Evolutionary conservation across 352 stramenopile genomes (phyloP).

Genomic region (Phytopythium helicoides): DNA sequence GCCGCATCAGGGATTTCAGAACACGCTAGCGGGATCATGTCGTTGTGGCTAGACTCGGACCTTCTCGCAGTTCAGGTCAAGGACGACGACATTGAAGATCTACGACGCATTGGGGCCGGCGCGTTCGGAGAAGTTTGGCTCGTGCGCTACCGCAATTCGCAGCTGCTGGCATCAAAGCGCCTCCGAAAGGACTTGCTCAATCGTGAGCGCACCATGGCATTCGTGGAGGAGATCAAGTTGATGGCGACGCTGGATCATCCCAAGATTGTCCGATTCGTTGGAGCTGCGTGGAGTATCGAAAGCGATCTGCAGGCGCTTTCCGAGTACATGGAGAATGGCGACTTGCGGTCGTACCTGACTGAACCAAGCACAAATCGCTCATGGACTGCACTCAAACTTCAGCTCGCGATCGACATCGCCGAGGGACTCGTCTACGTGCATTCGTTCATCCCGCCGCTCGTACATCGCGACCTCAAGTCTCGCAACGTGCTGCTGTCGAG

Average conservation of each 20-base stretch:
- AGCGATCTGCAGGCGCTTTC: conserved; percentile 56
- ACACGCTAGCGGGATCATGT: conserved; percentile 7
- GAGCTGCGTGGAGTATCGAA: conserved; percentile 51
- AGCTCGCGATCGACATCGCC: conserved; percentile 41
- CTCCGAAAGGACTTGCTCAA: conserved; percentile 30
- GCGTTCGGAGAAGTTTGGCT: conserved; percentile 35
- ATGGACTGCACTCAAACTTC: conserved; percentile 34
- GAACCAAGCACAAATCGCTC: conserved; percentile 11
- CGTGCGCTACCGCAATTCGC: conserved; percentile 30
- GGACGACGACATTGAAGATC: conserved; percentile 35
- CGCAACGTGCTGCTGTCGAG: conserved; percentile 43
- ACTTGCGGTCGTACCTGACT: conserved; percentile 36
- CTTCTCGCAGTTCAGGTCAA: conserved; percentile 37
- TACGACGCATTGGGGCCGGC: conserved; percentile 30
- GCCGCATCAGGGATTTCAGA: not conserved
- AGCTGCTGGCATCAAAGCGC: conserved; percentile 38
- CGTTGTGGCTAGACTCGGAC: conserved; percentile 33
- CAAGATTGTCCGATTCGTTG: conserved; percentile 44
- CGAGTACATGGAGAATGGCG: conserved; percentile 61
- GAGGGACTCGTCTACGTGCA: conserved; percentile 61
- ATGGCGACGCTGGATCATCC: conserved; percentile 40
- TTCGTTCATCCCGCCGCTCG: conserved; percentile 38
- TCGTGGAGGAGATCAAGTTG: conserved; percentile 59
- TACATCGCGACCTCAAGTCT: conserved; percentile 57
- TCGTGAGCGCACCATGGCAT: conserved; percentile 28